Evolutionary conservation across 179 eudicot genomes (phyloP), one percentile per base, ranked within the genome.

Genomic region (Silene noctiflora): DNA sequence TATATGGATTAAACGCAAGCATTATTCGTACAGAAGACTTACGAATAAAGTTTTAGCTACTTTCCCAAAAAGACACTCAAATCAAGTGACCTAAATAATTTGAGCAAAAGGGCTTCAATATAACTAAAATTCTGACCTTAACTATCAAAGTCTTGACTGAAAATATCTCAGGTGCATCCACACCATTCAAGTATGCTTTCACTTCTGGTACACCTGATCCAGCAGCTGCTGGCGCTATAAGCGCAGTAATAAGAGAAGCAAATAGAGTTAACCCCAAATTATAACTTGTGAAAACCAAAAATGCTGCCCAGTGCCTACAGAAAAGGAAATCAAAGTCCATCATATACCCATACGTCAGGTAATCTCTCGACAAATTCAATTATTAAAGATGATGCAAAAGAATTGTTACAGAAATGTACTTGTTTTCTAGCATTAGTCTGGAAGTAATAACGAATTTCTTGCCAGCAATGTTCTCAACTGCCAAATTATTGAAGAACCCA

Each of bases 151-250:
- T 92, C 78, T 85, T 84, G 5, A 88, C 24, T 51, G 97, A 87
- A 81, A 90, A 90, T 75, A 91, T 87, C 64, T 82, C 91, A 6
- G 98, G 97, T 1, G 96, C 94, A 79, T 94, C 97, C 68, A 94
- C 96, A 21, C 98, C 98, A 82, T 94, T 94, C 78, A 91, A 81
- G 83, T 91, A 94, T 25, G 96, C 98, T 85, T 94, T 94, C 39
- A 94, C 92, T 87, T 94, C 98, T 2, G 98, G 97, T 73, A 94
- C 88, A 42, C 98, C 98, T n/a, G 98, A 94, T 71, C 98, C 98
- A 81, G 97, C 96, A 44, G 98, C 93, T 56, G 88, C 94, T 6
- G 97, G 98, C 3, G 97, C 84, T 77, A 92, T 73, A 72, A 92
- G 83, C 46, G 88, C 89, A 61, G 98, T 91, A 51, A 94, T 85